Conservation (phyloP, 768 basidiomycete species). For the Pisolithus orientalis region DNA sequence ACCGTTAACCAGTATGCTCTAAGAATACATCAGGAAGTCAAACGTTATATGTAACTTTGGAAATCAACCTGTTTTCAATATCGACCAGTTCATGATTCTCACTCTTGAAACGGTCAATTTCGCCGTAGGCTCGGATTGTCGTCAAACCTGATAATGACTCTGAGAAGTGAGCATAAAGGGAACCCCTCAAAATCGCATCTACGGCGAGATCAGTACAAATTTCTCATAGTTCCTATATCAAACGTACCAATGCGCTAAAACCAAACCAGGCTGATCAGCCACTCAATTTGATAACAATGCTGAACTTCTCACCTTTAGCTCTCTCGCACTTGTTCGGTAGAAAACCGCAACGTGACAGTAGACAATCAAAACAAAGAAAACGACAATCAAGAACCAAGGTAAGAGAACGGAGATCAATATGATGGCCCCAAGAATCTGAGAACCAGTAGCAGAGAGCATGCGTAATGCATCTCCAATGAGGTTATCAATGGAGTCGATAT, state of each 20-base stretch:
- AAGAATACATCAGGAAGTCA: neutral
- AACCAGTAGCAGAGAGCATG: conserved; percentile 60
- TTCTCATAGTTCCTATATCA: neutral
- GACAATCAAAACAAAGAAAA: conserved; percentile 47
- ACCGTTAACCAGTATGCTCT: conserved; percentile 84
- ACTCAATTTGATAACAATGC: neutral
- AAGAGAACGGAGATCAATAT: conserved; percentile 72
- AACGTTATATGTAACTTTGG: neutral
- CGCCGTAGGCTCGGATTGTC: conserved; percentile 86
- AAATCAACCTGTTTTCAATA: conserved; percentile 66
- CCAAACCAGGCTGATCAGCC: conserved; percentile 1
- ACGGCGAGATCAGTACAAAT: neutral
- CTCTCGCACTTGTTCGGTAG: conserved; percentile 81
- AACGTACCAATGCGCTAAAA: conserved; percentile 47
- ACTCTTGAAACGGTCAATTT: conserved; percentile 61
- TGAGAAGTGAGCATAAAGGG: conserved; percentile 88
- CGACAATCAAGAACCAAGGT: conserved; percentile 82
- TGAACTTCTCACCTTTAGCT: conserved; percentile 57
- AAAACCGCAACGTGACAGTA: conserved; percentile 74
- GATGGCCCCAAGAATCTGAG: conserved; percentile 65
- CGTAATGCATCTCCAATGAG: conserved; percentile 68
- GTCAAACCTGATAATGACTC: conserved; percentile 83
- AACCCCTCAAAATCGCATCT: conserved; percentile 83
- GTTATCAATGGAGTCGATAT: conserved; percentile 80
- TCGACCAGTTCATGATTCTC: conserved; percentile 77